Percentiles rank a stretch among this genome's conserved stretches.
phyloP scores from a whole-genome alignment of 2,329 filamentous ascomycete species.

The Dichotomopilus funicola region DNA sequence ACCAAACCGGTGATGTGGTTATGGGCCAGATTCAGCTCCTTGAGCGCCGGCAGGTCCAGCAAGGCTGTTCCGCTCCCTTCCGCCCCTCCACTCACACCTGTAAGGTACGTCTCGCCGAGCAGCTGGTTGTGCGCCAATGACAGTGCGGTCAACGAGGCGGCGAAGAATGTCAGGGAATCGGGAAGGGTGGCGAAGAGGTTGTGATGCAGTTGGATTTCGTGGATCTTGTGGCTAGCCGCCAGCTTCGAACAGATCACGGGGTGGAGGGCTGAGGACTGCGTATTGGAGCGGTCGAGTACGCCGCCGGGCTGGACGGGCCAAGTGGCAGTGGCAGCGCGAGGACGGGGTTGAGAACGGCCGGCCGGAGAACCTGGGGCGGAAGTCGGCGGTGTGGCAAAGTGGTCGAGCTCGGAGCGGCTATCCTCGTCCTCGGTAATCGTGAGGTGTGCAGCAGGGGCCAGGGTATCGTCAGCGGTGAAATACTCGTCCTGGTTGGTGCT shows the following conservation, averaged over 20 bases:
- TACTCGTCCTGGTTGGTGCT: not conserved
- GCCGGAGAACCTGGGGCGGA: slow-evolving; percentile 45
- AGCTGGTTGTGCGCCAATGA: slow-evolving; percentile 72
- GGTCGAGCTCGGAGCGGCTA: slow-evolving; percentile 44
- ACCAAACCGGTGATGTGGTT: slow-evolving; percentile 68
- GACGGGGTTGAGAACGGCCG: slow-evolving; percentile 24
- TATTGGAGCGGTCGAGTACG: slow-evolving; percentile 63
- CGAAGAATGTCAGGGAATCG: slow-evolving; percentile 62
- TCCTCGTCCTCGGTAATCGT: slow-evolving; percentile 35
- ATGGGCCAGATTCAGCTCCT: slow-evolving; percentile 67
- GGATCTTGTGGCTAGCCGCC: slow-evolving; percentile 45
- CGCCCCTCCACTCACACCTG: slow-evolving; percentile 35
- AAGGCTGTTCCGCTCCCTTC: slow-evolving; percentile 23
- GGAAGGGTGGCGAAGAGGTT: slow-evolving; percentile 71
- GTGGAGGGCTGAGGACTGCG: slow-evolving; percentile 54
- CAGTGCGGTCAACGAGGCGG: slow-evolving; percentile 62
- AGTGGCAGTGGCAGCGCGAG: slow-evolving; percentile 41
- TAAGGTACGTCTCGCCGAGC: slow-evolving; percentile 56
- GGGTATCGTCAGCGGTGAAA: not conserved
- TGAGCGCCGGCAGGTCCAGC: slow-evolving; percentile 65
- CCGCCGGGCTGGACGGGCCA: slow-evolving; percentile 55
- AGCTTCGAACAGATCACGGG: slow-evolving; percentile 51
- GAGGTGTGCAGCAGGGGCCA: not conserved
- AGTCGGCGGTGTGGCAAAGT: slow-evolving; percentile 53
- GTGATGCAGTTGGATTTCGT: slow-evolving; percentile 63